Base-by-base conservation (phyloP, 1,284 basidiomycete species). In the Thelephora terrestris region DNA sequence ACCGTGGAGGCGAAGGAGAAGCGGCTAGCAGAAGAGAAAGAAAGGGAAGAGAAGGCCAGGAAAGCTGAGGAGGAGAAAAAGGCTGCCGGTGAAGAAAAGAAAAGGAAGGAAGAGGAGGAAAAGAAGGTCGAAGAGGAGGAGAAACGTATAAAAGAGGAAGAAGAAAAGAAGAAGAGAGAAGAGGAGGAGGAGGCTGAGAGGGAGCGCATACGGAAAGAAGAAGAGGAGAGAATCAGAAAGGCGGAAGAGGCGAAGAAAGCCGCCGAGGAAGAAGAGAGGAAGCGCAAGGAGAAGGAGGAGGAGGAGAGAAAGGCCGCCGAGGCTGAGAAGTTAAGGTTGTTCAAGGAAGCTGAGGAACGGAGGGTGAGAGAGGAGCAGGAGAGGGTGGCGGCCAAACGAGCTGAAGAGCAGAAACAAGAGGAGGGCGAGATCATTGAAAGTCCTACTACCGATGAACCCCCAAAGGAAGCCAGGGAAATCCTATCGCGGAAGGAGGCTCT, bases 1-100 rank as follows among this genome's bases (percentile, higher is more conserved):
- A 71, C 68, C 0, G 68, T 70, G 51, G 71, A 74, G 53, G 68
- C 70, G 12, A 73, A 71, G 55, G 65, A 66, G 59, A 73, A 70
- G 61, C 67, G 76, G 29, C 61, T 79, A 47, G 75, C 71, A 10
- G 71, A 75, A 56, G 78, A 77, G 58, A 66, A 68, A 49, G 63
- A 71, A 57, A 66, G 68, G 48, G 64, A 68, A 39, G 62, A 57
- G 21, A 61, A 57, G 50, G 64, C 66, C 52, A 58, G 70, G 47
- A 60, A 58, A 47, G 61, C 58, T 52, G 65, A 53, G 61, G 72
- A 64, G 53, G 68, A 65, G 47, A 61, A 65, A 48, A 64, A 68
- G 45, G 67, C 66, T 12, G 65, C 63, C 25, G 58, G 61, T 56
- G 52, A 55, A 47, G 55, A 57, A 46, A 60, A 62, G 54, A 60